Base-by-base conservation (phyloP, 2,329 filamentous ascomycete species). In the Scedosporium dehoogii region DNA sequence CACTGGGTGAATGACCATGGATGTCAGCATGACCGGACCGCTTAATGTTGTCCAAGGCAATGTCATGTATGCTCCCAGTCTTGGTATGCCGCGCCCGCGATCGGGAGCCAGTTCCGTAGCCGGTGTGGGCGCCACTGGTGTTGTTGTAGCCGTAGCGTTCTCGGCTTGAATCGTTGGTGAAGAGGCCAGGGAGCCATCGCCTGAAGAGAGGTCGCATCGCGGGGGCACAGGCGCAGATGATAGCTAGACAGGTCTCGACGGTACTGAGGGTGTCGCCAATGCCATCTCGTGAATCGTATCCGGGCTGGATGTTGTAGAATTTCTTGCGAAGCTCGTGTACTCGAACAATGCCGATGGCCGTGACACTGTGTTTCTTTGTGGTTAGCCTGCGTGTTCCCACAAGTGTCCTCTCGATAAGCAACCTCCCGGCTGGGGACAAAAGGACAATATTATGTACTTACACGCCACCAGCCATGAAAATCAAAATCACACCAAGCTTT, bases 401-500 rank as follows among this genome's bases (percentile, higher is more conserved):
- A 53, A 33, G 29, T 6, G 29, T 1, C 29, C 29, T 33, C 29
- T 9, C 29, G 6, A 33, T 9, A 33, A 33, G 29, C 29, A 33
- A 33, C 6, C 29, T 33, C 29, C 29, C 29, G 51, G 27, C 1
- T 6, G 6, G 18, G 23, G 12, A 25, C 10, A 58, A 16, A 1
- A 9, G 14, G 27, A 5, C 7, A 16, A 1, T 2, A 16, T 16
- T n/a, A n/a, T n/a, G n/a, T 9, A 71, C 73, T 70, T 62, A 75
- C 73, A 73, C 61, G 7, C 64, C 66, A 41, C 76, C 76, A 12
- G 76, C 63, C 4, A 73, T 63, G 61, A 78, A 78, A 7, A 78
- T 71, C 14, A 70, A 64, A 58, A 78, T 70, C 3, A 78, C 64
- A 1, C 73, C 75, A 16, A 74, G 66, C 63, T 77, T 76, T 14